Evolutionary conservation across 108 stramenopile species (phyloP), one percentile per base, ranked within the genome.

Genomic region (Seminavis robusta): DNA sequence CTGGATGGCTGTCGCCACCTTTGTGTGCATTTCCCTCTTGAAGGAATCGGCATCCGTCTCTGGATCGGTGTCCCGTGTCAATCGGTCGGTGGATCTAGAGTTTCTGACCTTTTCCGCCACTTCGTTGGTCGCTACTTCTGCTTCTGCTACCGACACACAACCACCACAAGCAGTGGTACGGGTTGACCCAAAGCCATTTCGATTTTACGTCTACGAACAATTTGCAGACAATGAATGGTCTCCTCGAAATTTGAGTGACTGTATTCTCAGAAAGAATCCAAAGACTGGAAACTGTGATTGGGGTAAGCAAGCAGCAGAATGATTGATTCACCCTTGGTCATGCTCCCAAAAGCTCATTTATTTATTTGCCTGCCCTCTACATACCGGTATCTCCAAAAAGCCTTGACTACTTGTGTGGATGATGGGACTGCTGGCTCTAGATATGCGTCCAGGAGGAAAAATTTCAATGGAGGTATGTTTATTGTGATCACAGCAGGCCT

Each of bases 191-290:
- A 16, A 11, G 16, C 19, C 19, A 15, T 52, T 52, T 52, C 31
- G 33, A 16, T 34, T 52, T 10, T 52, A 50, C 23, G 33, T 52
- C 3, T 52, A 52, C 52, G 52, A 52, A 3, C 32, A 31, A n/a
- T 25, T 52, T 5, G 11, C 52, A 21, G 2, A 42, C 8, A 19
- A 52, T 52, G 29, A 31, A 52, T n/a, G 29, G n/a, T 23, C 52
- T 30, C 4, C n/a, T n/a, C 33, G 30, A 33, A 6, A 33, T 48
- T 26, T 24, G 21, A 48, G 47, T 24, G 19, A 42, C 21, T 3
- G 21, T 42, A 21, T 42, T 7, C 41, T 4, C 17, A 42, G 21
- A 4, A 21, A 17, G 17, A 17, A 17, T 9, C 41, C 41, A 9
- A 42, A 42, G 17, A 17, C 41, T 42, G 9, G 41, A 42, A 52